Evolutionary conservation across 257 asterid genomes (phyloP).

Genomic region (Forsythia viridissima): DNA sequence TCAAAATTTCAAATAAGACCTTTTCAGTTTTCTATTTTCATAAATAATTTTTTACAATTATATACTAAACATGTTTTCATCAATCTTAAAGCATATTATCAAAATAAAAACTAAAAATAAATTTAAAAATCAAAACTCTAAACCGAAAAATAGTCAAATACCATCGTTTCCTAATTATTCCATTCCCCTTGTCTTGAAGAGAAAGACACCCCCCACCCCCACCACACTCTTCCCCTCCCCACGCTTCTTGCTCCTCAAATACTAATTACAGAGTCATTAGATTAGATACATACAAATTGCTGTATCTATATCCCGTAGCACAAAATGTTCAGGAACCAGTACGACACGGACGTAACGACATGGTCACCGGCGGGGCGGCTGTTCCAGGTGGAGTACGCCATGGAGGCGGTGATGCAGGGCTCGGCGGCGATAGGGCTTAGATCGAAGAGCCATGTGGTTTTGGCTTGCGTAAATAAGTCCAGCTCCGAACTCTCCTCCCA

Average conservation of each 20-base stretch:
- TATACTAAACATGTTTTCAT: too few species aligned
- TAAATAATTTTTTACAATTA: too few species aligned
- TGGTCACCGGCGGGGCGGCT: slow-evolving; percentile 98
- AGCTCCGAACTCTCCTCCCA: slow-evolving; percentile 91
- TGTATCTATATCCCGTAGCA: slow-evolving; percentile 18
- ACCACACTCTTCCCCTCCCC: not conserved
- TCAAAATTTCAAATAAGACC: too few species aligned
- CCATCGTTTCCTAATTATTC: not conserved
- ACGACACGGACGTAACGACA: slow-evolving; percentile 97
- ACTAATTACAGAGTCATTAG: slow-evolving; percentile 12
- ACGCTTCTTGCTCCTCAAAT: not conserved
- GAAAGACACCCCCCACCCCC: slow-evolving; percentile 34
- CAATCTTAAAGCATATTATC: too few species aligned
- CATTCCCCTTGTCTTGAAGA: slow-evolving; percentile 50
- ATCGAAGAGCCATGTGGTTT: slow-evolving; percentile 88
- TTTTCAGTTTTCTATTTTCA: too few species aligned
- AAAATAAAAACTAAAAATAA: too few species aligned
- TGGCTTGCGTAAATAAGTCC: slow-evolving; percentile 88
- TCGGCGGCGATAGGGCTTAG: slow-evolving; percentile 95
- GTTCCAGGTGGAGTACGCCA: slow-evolving; percentile 94
- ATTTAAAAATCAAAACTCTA: too few species aligned
- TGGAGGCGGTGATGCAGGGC: slow-evolving; percentile 99
- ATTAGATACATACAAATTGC: not conserved
- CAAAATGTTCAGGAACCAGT: slow-evolving; percentile 90
- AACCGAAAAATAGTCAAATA: too few species aligned